Conservation (phyloP, 2,329 filamentous ascomycete species). For the Chalaropsis thielavioides region DNA sequence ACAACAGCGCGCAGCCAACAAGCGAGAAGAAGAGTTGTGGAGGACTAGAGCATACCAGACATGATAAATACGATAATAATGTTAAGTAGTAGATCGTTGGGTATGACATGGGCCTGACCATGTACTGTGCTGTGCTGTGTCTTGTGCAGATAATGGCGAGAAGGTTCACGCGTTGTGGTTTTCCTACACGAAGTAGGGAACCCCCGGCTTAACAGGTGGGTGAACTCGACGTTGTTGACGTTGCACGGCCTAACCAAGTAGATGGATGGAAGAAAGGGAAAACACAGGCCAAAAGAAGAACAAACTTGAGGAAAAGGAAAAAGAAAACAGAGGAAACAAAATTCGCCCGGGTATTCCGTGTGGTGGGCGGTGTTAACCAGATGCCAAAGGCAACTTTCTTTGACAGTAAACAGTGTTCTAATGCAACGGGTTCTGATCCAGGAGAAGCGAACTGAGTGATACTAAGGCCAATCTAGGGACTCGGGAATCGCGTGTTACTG, state of each 20-base stretch:
- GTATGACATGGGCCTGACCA: too few relatives aligned
- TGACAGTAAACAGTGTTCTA: conserved; percentile 7
- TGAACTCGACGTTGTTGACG: background rate
- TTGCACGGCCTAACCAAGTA: background rate
- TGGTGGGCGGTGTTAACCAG: background rate
- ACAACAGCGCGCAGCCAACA: background rate
- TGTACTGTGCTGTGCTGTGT: background rate
- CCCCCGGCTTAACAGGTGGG: background rate
- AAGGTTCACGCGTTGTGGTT: background rate
- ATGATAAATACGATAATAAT: background rate
- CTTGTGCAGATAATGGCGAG: background rate
- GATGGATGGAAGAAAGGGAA: background rate
- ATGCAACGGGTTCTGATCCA: conserved; percentile 7
- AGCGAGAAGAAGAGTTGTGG: background rate
- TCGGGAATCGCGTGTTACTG: conserved; percentile 10
- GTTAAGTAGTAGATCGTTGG: background rate
- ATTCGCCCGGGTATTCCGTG: background rate
- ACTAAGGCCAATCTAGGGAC: conserved; percentile 12
- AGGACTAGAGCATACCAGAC: background rate
- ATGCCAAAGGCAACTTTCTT: conserved; percentile 7
- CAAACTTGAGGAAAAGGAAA: background rate
- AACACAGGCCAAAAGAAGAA: background rate
- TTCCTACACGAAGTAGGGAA: background rate
- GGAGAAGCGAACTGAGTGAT: conserved; percentile 15
- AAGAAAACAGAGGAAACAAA: background rate